Evolutionary conservation across 169 alveolate genomes (phyloP).

Genomic region (Nephromyces sp.): DNA sequence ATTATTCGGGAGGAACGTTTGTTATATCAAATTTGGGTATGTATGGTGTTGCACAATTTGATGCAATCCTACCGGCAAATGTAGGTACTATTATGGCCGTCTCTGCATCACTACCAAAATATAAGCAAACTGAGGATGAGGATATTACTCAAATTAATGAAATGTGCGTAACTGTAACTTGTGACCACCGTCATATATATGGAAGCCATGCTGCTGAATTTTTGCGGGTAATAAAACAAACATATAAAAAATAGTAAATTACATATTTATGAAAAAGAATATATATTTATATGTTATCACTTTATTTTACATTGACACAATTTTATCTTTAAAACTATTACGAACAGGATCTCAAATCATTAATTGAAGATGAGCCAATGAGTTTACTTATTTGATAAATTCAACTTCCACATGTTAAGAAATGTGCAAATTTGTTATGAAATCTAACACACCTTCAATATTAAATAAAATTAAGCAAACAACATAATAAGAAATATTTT

Average conservation of each 20-base stretch:
- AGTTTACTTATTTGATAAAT: no score
- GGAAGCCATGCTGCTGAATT: constrained; percentile 82
- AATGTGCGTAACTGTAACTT: constrained; percentile 69
- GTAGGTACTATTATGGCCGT: constrained; percentile 72
- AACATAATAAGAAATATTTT: no score
- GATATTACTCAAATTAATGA: constrained; percentile 39
- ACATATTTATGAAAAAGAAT: neutral
- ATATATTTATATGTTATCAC: no score
- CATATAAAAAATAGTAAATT: neutral
- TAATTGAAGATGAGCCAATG: no score
- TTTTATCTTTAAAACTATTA: no score
- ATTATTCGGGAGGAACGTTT: constrained; percentile 69
- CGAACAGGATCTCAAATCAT: no score
- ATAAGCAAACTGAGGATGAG: constrained; percentile 41
- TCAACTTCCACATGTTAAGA: no score
- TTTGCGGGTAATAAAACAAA: constrained; percentile 35
- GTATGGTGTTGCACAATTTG: constrained; percentile 67
- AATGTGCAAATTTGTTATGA: no score
- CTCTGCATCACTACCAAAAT: constrained; percentile 50
- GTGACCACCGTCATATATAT: constrained; percentile 79
- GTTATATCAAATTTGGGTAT: constrained; percentile 76
- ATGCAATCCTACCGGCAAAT: constrained; percentile 71
- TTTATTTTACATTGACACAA: no score
- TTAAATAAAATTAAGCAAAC: no score
- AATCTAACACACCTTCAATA: no score